Percentiles rank a stretch among this genome's conserved stretches.
Evolutionary conservation across 163 green algal species (phyloP).

Genomic region (Coccomyxa subellipsoidea): DNA sequence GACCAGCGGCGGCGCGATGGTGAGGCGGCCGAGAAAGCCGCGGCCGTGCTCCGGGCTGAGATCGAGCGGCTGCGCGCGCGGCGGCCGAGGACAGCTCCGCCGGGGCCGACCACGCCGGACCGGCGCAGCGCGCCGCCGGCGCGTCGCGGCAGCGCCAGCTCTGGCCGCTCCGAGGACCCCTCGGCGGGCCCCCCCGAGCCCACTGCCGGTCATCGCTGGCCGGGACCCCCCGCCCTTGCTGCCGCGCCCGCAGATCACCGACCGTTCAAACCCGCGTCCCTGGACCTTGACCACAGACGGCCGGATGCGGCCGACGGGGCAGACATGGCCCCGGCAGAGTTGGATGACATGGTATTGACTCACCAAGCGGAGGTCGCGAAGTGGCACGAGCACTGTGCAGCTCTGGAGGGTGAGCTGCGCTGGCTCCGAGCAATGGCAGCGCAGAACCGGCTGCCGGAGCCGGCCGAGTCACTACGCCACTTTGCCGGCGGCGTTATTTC

Average conservation of each 20-base stretch:
- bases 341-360: too few relatives aligned
- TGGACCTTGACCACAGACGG: not conserved
- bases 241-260: not conserved
- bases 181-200: too few relatives aligned
- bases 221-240: too few relatives aligned
- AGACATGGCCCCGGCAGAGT: too few relatives aligned
- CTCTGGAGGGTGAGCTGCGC: not conserved
- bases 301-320: not conserved
- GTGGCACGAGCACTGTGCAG: not conserved
- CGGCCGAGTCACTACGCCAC: too few relatives aligned
- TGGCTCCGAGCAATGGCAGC: not conserved
- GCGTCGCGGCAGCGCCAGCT: not conserved
- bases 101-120: not conserved
- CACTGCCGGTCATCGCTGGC: too few relatives aligned
- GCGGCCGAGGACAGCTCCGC: not conserved
- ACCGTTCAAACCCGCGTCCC: too few relatives aligned
- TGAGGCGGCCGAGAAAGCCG: not conserved
- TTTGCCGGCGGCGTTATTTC: too few relatives aligned
- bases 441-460: too few relatives aligned
- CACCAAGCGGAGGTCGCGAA: not conserved
- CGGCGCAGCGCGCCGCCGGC: not conserved
- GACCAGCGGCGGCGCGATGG: not conserved
- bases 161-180: not conserved
- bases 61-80: not conserved
- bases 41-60: not conserved